Conservation (phyloP, 1,139 yeast species). For the Barnettozyma hawaiiensis region DNA sequence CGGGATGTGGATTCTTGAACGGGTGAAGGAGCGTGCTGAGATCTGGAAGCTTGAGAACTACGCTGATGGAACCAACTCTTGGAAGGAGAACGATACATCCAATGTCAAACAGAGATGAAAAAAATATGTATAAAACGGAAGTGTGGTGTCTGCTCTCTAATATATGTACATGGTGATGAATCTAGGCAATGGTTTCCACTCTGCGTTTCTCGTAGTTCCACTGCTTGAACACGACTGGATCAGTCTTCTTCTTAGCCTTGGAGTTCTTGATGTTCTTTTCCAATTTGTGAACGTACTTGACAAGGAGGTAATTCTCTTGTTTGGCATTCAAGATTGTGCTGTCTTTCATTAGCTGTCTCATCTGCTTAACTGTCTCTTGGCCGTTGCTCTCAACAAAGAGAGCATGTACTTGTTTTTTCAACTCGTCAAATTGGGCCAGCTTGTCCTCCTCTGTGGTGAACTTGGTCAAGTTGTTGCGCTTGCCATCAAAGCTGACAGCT, state of each 20-base stretch:
- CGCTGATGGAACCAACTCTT: slow-evolving; percentile 32
- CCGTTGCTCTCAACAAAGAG: slow-evolving; percentile 23
- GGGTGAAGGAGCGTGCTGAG: slow-evolving; percentile 38
- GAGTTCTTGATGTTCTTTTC: slow-evolving; percentile 28
- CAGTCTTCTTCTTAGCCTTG: slow-evolving; percentile 29
- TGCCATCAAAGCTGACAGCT: slow-evolving; percentile 36
- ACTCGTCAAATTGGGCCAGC: slow-evolving; percentile 27
- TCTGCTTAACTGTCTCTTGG: slow-evolving; percentile 22
- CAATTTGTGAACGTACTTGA: slow-evolving; percentile 39
- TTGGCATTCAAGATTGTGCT: slow-evolving; percentile 35
- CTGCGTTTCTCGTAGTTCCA: slow-evolving; percentile 45
- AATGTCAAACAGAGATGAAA: slow-evolving; percentile 10
- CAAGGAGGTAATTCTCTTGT: slow-evolving; percentile 36
- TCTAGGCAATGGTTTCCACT: slow-evolving; percentile 37
- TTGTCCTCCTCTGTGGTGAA: slow-evolving; percentile 35
- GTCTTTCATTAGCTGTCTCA: slow-evolving; percentile 29
- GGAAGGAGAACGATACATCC: slow-evolving; percentile 36
- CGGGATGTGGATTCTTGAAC: slow-evolving; percentile 39
- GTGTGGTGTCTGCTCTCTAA: slow-evolving; percentile 15
- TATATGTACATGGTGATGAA: slow-evolving; percentile 15
- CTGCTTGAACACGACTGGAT: slow-evolving; percentile 32
- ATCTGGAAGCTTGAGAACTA: slow-evolving; percentile 45
- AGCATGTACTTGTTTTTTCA: slow-evolving; percentile 27
- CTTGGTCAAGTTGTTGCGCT: slow-evolving; percentile 31
- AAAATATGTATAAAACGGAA: slow-evolving; percentile 4